Percentiles rank a stretch among this genome's conserved stretches.
Evolutionary conservation across 1,284 basidiomycete genomes (phyloP).

Genomic region (Schizophyllum amplum): DNA sequence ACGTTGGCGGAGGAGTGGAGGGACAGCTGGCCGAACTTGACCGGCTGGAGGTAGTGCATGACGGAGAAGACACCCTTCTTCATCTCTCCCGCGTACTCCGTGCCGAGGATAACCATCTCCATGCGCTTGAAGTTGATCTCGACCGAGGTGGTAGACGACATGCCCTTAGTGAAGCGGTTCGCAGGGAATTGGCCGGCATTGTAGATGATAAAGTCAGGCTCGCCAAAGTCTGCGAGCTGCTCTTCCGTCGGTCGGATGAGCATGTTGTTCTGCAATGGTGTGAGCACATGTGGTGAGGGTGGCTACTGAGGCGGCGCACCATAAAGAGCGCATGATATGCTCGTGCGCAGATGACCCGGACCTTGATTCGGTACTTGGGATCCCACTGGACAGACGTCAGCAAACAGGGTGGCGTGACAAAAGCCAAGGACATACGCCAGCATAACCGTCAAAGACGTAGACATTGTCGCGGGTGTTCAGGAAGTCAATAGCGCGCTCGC

Average conservation of each 20-base stretch:
- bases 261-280: constrained; percentile 83
- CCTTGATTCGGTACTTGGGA: constrained; percentile 99
- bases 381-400: constrained; percentile 65
- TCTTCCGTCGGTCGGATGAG: constrained; percentile 95
- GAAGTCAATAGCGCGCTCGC: constrained; percentile 99
- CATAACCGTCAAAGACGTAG: constrained; percentile 98
- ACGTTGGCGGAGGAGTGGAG: constrained; percentile 99
- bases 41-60: constrained; percentile 99
- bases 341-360: constrained; percentile 96
- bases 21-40: constrained; percentile 97
- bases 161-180: constrained; percentile 99
- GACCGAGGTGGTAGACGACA: constrained; percentile 98
- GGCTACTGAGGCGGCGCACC: constrained; percentile 45
- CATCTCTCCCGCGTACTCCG: constrained; percentile 99
- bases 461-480: constrained; percentile 98
- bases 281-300: constrained; percentile 9
- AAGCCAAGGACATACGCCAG: constrained; percentile 53
- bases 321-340: constrained; percentile 99
- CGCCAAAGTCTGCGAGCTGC: constrained; percentile 92
- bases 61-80: constrained; percentile 99
- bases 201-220: constrained; percentile 99
- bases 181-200: constrained; percentile 99
- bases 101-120: constrained; percentile 99
- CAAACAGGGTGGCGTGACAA: constrained; percentile 9
- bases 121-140: constrained; percentile 99